A percentile compares a stretch with the other conserved stretches of the same genome.
Conservation (phyloP, 768 basidiomycete species). For the Agrocybe pediades region DNA sequence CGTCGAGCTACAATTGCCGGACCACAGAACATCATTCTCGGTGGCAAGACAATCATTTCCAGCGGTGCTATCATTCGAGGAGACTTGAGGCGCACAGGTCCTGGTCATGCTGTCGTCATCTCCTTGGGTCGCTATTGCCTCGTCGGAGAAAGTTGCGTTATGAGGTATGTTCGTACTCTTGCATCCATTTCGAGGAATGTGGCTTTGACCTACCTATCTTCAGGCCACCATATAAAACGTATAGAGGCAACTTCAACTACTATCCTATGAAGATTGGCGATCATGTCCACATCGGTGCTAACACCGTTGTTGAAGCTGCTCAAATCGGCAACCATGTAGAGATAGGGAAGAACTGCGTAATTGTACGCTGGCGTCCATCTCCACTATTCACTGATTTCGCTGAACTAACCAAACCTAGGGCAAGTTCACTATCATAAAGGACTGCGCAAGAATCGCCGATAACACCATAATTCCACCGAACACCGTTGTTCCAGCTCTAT, state of each 20-base stretch:
- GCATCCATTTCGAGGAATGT: neutral
- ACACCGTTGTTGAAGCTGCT: constrained; percentile 89
- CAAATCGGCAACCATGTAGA: constrained; percentile 92
- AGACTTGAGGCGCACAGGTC: constrained; percentile 85
- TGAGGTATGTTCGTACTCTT: constrained; percentile 53
- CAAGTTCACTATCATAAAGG: constrained; percentile 57
- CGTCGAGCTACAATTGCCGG: constrained; percentile 90
- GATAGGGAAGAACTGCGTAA: constrained; percentile 94
- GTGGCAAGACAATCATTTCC: constrained; percentile 95
- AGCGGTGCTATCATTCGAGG: constrained; percentile 90
- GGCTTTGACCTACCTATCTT: neutral
- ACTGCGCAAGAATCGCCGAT: constrained; percentile 89
- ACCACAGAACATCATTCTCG: constrained; percentile 95
- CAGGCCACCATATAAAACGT: constrained; percentile 88
- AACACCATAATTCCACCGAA: constrained; percentile 89
- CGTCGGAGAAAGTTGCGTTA: constrained; percentile 86
- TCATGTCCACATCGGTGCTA: constrained; percentile 92
- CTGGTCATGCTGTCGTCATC: constrained; percentile 92
- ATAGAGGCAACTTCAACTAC: constrained; percentile 91
- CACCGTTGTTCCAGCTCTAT: constrained; percentile 88
- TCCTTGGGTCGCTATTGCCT: constrained; percentile 92
- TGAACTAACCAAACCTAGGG: too few relatives aligned
- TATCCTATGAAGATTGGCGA: constrained; percentile 98
- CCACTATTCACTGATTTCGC: neutral
- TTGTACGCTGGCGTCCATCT: constrained; percentile 55